phyloP scores from a whole-genome alignment of 768 basidiomycete species.

The Phallus indusiatus region DNA sequence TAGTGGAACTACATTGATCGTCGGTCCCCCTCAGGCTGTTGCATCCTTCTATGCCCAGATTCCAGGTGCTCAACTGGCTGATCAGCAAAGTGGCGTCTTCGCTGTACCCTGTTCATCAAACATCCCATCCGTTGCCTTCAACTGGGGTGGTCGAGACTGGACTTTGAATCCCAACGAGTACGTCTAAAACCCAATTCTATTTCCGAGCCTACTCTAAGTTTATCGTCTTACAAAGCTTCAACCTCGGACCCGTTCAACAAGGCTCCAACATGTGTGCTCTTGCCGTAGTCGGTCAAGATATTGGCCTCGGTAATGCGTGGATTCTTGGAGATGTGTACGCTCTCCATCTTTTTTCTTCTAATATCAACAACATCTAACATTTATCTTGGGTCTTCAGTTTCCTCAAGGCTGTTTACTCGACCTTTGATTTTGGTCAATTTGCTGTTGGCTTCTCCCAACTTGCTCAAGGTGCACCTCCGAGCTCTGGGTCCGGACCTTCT shows the following conservation, averaged over 20 bases:
- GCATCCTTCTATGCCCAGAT: slow-evolving; percentile 18
- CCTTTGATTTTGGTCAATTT: slow-evolving; percentile 18
- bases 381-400: slow-evolving; percentile 13
- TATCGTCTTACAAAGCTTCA: neutral
- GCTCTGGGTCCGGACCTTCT: neutral
- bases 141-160: slow-evolving; percentile 4
- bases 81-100: neutral
- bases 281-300: slow-evolving; percentile 21
- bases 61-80: slow-evolving; percentile 18
- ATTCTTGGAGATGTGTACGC: slow-evolving; percentile 19
- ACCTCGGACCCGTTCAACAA: neutral
- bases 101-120: slow-evolving; percentile 2
- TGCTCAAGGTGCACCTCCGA: neutral
- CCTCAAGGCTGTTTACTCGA: slow-evolving; percentile 26
- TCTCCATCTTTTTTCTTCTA: neutral
- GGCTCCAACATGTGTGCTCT: slow-evolving; percentile 17
- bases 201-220: neutral
- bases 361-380: neutral
- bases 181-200: neutral
- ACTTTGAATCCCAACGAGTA: neutral
- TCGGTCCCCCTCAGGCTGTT: slow-evolving; percentile 14
- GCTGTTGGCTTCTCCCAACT: slow-evolving; percentile 17
- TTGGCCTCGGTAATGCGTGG: slow-evolving; percentile 23
- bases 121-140: neutral
- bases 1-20: slow-evolving; percentile 21